Base-by-base conservation (phyloP, 2,329 filamentous ascomycete species). In the Botrytis fragariae region DNA sequence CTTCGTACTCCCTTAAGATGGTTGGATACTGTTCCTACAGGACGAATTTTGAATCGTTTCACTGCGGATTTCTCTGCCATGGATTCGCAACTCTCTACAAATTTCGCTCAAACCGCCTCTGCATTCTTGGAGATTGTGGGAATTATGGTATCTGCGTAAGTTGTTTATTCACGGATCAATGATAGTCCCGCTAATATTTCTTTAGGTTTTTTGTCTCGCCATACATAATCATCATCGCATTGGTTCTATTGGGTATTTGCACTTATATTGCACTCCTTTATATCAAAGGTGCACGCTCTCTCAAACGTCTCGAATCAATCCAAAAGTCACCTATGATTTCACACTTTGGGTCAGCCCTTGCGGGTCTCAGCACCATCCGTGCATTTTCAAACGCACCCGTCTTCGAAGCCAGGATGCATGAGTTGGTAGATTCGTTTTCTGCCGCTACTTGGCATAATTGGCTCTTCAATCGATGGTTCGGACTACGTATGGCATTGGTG, bases 21-120 rank as follows among this genome's bases (percentile, higher is more conserved):
- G 91, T 85, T 95, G 37, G 92, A 95, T 78, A 94, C 92, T 0
- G 90, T 93, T 0, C 92, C 92, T 0, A 85, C 93, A 1, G 93
- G 92, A 9, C 87, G 92, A 59, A 87, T 95, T 48, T 84, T 94
- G 44, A 95, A 95, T 81, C 87, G 93, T 2, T 93, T 94, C 80
- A 93, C 92, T 0, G 86, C 90, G 7, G 92, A 95, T 81, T 93
- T 95, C 80, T 88, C 90, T 76, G 86, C 88, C 62, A 87, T 94
- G 69, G 92, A 95, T 81, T 90, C 87, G 9, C 85, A 87, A 44
- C 83, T 94, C 67, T 87, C 89, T 12, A 86, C 88, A 75, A 87
- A 91, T 60, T 80, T 93, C 74, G 86, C 86, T 7, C 88, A 90
- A 75, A 85, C 89, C 60, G 82, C 88, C 37, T 86, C 86, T 77